phyloP scores from a whole-genome alignment of 2,329 filamentous ascomycete species.

The Fusarium ramigenum region DNA sequence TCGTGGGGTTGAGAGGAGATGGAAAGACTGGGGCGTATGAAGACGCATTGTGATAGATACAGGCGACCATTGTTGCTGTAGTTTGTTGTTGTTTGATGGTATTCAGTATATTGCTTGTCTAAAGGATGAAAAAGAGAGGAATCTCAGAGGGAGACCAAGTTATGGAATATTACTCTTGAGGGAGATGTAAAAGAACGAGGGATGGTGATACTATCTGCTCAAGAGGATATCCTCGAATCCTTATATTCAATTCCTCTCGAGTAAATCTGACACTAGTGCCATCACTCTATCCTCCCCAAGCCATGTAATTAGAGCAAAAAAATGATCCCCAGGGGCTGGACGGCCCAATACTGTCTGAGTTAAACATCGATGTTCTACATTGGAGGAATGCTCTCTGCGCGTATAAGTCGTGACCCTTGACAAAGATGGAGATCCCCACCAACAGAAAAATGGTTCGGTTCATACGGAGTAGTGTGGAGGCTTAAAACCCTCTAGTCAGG shows the following conservation, averaged over 20 bases:
- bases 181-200: constrained; percentile 11
- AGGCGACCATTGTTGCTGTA: constrained; percentile 27
- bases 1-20: constrained; percentile 45
- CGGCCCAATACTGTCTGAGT: neutral
- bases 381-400: constrained; percentile 31
- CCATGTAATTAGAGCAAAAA: constrained; percentile 26
- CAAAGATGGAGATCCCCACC: neutral
- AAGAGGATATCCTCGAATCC: constrained; percentile 30
- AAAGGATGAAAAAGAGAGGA: neutral
- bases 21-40: constrained; percentile 39
- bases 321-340: constrained; percentile 31
- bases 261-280: constrained; percentile 6
- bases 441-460: neutral
- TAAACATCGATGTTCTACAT: constrained; percentile 33
- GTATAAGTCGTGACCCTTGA: constrained; percentile 36
- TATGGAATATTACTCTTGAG: constrained; percentile 28
- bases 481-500: constrained; percentile 21
- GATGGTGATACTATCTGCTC: constrained; percentile 20
- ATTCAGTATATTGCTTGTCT: constrained; percentile 9
- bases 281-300: constrained; percentile 14
- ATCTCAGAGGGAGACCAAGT: neutral
- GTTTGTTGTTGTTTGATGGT: neutral
- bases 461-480: neutral
- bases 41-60: constrained; percentile 26
- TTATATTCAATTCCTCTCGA: constrained; percentile 38